Percentiles rank a stretch among this genome's conserved stretches.
phyloP scores from a whole-genome alignment of 2,329 filamentous ascomycete species.

The Aspergillus pseudoviridinutans region DNA sequence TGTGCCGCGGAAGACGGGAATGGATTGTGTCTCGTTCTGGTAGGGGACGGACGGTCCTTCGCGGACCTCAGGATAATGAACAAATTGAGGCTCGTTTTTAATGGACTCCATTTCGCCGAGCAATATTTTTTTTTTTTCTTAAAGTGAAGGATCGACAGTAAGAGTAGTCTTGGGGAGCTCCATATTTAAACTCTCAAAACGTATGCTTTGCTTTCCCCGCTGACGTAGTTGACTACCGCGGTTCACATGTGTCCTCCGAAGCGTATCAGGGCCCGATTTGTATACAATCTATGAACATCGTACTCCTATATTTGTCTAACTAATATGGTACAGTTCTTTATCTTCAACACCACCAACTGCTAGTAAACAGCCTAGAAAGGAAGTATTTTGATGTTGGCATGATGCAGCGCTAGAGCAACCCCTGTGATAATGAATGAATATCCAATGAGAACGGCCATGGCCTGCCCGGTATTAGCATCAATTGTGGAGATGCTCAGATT shows the following conservation, averaged over 20 bases:
- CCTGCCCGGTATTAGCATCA: constrained; percentile 58
- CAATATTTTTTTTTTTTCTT: not conserved
- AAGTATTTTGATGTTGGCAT: constrained; percentile 32
- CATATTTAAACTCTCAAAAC: not conserved
- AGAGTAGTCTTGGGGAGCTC: too few relatives aligned
- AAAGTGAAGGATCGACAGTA: not conserved
- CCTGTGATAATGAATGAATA: constrained; percentile 68
- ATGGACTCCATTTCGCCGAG: constrained; percentile 18
- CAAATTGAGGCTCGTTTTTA: constrained; percentile 18
- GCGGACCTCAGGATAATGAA: constrained; percentile 36
- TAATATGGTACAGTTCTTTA: not conserved
- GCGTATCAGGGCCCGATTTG: not conserved
- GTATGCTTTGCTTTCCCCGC: not conserved
- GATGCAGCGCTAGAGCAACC: constrained; percentile 52
- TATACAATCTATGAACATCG: not conserved
- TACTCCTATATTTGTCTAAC: not conserved
- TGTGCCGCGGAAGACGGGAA: constrained; percentile 66
- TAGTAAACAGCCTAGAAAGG: constrained; percentile 9
- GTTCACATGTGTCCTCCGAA: constrained; percentile 4
- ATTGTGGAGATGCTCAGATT: constrained; percentile 85
- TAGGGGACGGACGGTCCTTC: constrained; percentile 44
- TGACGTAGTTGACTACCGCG: constrained; percentile 10
- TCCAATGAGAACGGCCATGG: constrained; percentile 69
- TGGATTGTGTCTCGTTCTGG: constrained; percentile 52
- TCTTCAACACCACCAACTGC: not conserved